Base-by-base conservation (phyloP, 768 basidiomycete species). In the Rhizopogon rudus region DNA sequence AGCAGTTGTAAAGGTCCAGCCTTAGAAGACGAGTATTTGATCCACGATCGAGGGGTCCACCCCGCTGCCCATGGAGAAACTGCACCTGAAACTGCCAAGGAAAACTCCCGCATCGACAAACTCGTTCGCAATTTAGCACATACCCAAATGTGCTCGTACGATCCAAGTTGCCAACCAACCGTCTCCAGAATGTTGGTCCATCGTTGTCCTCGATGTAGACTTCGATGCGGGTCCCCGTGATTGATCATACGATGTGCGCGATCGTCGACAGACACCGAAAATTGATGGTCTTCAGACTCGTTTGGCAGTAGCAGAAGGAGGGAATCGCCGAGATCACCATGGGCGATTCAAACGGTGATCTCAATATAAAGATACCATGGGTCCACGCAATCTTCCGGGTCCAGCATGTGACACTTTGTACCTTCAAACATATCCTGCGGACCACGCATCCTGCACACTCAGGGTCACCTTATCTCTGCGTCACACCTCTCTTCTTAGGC, bases 311-410 rank as follows among this genome's bases (percentile, higher is more conserved):
- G 48, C 17, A 35, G 20, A 48, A 35, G 46, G 46, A 33, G 35
- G 46, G 46, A 49, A 49, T 49, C 48, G 16, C 48, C 48, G 48
- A 49, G 48, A 49, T 49, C 48, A 49, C 37, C 48, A 37, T 49
- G 48, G 48, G 33, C 33, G 48, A 49, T 49, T 49, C 20, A 33
- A 49, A 20, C 48, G 48, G 48, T 49, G 48, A 49, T 49, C 20
- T 33, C 48, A 49, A 49, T 49, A 37, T 49, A 49, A 48, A 49
- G 48, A 49, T 13, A 37, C 35, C 35, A 37, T 37, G 35, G 35
- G 12, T 12, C 35, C 10, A 35, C 35, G 35, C 35, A 37, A 37
- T 37, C 35, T 37, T 13, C 35, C 35, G 35, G 12, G 35, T 37
- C 35, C 35, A 37, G 12, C 35, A 37, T 37, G 35, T 37, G 35